phyloP scores from a whole-genome alignment of 2,329 filamentous ascomycete genomes.

The Tolypocladium ophioglossoides region DNA sequence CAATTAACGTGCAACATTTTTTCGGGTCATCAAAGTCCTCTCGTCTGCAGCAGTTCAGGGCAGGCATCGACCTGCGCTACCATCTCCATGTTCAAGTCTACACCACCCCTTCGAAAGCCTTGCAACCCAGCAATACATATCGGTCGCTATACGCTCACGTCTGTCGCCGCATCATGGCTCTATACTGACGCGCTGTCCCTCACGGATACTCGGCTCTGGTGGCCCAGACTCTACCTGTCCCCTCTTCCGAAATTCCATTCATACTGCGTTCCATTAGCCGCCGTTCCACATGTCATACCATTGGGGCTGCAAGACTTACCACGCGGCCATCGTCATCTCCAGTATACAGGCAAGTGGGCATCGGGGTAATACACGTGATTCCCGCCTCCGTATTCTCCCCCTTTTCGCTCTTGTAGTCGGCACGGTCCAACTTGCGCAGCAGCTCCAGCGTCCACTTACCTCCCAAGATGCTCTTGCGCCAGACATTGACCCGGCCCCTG shows the following conservation, averaged over 20 bases:
- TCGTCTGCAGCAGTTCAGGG: neutral
- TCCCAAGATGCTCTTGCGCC: constrained; percentile 42
- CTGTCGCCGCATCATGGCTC: neutral
- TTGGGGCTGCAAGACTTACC: constrained; percentile 32
- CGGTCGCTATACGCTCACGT: neutral
- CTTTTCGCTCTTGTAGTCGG: constrained; percentile 53
- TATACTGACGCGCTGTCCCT: neutral
- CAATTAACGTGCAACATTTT: neutral
- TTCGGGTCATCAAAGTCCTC: neutral
- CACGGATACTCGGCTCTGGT: constrained; percentile 1
- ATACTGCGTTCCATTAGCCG: constrained; percentile 30
- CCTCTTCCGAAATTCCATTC: constrained; percentile 52
- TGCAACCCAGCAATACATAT: neutral
- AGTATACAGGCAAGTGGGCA: constrained; percentile 78
- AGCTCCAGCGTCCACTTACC: constrained; percentile 69
- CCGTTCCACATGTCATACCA: too few species aligned
- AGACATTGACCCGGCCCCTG: constrained; percentile 73
- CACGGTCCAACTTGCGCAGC: constrained; percentile 72
- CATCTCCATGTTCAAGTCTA: neutral
- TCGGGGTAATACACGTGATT: constrained; percentile 78
- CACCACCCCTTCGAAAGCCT: neutral
- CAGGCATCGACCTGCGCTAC: neutral
- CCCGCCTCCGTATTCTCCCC: constrained; percentile 50
- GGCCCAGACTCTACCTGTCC: constrained; percentile 38
- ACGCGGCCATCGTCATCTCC: constrained; percentile 91